These are phyloP conservation scores for Colletotrichum truncatum DNA, from an alignment of 2,329 filamentous ascomycete species.

Conservation along the genomic window DNA sequence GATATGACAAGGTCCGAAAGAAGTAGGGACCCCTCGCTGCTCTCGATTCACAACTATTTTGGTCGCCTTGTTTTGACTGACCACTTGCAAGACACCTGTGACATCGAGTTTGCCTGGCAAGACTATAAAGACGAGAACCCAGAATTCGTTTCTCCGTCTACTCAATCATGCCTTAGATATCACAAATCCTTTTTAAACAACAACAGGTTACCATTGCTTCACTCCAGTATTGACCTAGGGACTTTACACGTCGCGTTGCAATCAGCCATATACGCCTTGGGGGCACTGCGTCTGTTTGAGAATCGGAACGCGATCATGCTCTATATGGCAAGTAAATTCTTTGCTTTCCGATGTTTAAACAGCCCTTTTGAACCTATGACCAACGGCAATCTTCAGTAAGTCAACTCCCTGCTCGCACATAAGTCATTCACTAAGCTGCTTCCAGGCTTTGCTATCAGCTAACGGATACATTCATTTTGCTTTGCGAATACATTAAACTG, in stretches of 20 bases:
- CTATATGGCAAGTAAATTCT: not conserved
- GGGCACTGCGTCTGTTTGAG: not conserved
- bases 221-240: not conserved
- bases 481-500: not conserved
- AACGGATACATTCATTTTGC: not conserved
- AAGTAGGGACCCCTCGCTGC: too few species aligned
- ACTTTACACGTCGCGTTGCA: not conserved
- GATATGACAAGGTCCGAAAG: too few species aligned
- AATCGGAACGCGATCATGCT: not conserved
- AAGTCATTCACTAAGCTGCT: not conserved
- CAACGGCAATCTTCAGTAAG: not conserved
- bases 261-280: not conserved
- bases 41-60: too few species aligned
- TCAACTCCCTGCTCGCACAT: not conserved
- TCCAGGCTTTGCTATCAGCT: not conserved
- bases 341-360: not conserved
- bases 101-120: not conserved
- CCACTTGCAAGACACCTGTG: not conserved
- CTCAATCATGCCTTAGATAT: not conserved
- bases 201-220: not conserved
- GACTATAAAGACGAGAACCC: not conserved
- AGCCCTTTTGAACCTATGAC: not conserved
- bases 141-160: not conserved
- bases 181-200: not conserved
- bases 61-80: too few species aligned